A percentile compares a stretch with the other conserved stretches of the same genome.
These are phyloP conservation scores for Blastocladiella britannica DNA, from an alignment of 192 early-diverging fungal genomes.

Conservation along the genomic window DNA sequence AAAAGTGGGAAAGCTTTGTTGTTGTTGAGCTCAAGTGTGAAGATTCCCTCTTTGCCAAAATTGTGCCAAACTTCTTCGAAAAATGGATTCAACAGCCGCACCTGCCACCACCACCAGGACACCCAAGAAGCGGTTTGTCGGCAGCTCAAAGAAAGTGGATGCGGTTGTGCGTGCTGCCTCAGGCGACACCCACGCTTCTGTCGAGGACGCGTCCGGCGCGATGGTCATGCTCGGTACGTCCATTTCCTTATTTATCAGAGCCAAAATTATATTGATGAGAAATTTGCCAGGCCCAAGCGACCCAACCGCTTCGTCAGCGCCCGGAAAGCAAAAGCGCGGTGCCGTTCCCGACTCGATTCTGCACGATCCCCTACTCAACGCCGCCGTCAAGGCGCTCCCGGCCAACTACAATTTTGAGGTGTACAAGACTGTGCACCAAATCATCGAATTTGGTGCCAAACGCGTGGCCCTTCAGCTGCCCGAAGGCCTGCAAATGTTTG, in stretches of 20 bases:
- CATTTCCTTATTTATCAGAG: not conserved
- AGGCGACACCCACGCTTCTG: not conserved
- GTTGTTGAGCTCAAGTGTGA: not conserved
- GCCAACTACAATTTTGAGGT: conserved; percentile 99
- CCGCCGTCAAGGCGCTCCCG: conserved; percentile 67
- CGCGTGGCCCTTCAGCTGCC: conserved; percentile 92
- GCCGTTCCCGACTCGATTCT: conserved; percentile 73
- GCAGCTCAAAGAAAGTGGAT: not conserved
- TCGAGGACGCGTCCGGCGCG: not conserved
- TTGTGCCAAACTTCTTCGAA: not conserved
- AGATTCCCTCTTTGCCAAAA: not conserved
- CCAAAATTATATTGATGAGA: no score
- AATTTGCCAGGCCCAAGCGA: no score
- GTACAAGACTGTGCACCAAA: conserved; percentile 84
- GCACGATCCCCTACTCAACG: conserved; percentile 54
- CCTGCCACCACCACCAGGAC: not conserved
- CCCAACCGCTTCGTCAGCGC: not conserved
- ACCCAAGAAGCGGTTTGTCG: not conserved
- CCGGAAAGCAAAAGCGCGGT: conserved; percentile 12
- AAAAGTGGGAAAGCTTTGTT: not conserved
- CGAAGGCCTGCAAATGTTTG: conserved; percentile 87
- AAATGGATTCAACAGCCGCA: not conserved
- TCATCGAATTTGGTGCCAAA: conserved; percentile 46
- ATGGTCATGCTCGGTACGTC: not conserved
- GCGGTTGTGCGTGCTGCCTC: not conserved